Percentiles rank a stretch among this genome's conserved stretches.
Evolutionary conservation across 2,329 filamentous ascomycete genomes (phyloP).

Genomic region (Colletotrichum aenigma): DNA sequence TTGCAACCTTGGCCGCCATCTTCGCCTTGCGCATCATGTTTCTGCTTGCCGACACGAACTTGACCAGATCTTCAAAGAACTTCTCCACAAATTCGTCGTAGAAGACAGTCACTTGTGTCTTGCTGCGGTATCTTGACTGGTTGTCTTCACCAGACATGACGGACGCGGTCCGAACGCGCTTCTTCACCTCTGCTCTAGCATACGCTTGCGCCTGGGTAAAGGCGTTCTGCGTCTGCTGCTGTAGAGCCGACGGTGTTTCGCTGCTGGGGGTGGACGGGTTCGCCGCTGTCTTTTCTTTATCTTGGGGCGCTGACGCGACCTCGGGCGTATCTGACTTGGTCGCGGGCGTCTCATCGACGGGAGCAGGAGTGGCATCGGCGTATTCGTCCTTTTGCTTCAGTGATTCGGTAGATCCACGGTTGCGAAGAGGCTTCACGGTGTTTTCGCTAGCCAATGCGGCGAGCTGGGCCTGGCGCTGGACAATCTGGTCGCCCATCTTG

Average conservation of each 20-base stretch:
- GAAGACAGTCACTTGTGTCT: constrained; percentile 84
- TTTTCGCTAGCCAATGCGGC: constrained; percentile 47
- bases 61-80: constrained; percentile 81
- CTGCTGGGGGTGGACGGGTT: constrained; percentile 34
- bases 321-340: background rate
- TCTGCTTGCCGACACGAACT: constrained; percentile 78
- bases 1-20: constrained; percentile 77
- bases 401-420: constrained; percentile 59
- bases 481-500: constrained; percentile 64
- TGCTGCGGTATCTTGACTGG: constrained; percentile 66
- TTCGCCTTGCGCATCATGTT: constrained; percentile 88
- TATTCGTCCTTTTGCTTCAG: constrained; percentile 54
- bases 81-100: constrained; percentile 89
- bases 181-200: constrained; percentile 52
- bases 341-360: background rate
- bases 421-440: constrained; percentile 47
- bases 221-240: constrained; percentile 48
- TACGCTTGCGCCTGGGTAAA: constrained; percentile 49
- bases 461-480: constrained; percentile 64
- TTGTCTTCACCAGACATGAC: constrained; percentile 54
- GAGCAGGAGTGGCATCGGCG: background rate
- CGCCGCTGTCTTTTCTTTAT: background rate
- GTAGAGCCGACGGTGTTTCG: constrained; percentile 37
- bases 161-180: constrained; percentile 55
- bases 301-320: background rate